Percentiles rank a stretch among this genome's conserved stretches.
Evolutionary conservation across 768 basidiomycete species (phyloP).

Genomic region (Gelatoporia subvermispora): DNA sequence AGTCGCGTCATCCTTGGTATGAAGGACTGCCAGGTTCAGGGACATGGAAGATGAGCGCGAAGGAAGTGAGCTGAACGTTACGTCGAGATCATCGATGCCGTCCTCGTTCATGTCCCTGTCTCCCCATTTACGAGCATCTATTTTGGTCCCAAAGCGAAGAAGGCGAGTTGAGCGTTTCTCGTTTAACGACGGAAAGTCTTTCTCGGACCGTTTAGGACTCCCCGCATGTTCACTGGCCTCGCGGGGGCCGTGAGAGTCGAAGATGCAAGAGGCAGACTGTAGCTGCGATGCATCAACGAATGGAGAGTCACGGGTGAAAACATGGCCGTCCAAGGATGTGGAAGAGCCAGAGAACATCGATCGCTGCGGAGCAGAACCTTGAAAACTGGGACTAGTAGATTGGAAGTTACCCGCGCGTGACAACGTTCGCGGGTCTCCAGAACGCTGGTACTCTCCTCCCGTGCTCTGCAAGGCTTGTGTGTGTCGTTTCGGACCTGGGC

Average conservation of each 20-base stretch:
- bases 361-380: too few species aligned
- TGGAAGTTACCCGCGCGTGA: too few species aligned
- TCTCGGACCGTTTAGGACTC: conserved; percentile 10
- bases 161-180: neutral
- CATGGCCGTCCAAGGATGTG: neutral
- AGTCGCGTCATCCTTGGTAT: neutral
- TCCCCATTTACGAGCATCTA: conserved; percentile 2
- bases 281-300: neutral
- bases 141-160: neutral
- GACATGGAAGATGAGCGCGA: conserved; percentile 16
- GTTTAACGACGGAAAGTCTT: conserved; percentile 14
- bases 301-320: neutral
- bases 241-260: neutral
- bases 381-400: too few species aligned
- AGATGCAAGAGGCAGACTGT: neutral
- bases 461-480: neutral
- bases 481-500: neutral
- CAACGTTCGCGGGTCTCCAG: neutral
- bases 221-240: neutral
- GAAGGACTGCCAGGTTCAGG: conserved; percentile 14
- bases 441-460: neutral
- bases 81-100: neutral
- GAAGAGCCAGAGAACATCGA: too few species aligned
- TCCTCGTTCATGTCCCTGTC: conserved; percentile 1
- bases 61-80: neutral